Base-by-base conservation (phyloP, 1,139 yeast genomes). In the Saccharomycopsis hybrid region DNA sequence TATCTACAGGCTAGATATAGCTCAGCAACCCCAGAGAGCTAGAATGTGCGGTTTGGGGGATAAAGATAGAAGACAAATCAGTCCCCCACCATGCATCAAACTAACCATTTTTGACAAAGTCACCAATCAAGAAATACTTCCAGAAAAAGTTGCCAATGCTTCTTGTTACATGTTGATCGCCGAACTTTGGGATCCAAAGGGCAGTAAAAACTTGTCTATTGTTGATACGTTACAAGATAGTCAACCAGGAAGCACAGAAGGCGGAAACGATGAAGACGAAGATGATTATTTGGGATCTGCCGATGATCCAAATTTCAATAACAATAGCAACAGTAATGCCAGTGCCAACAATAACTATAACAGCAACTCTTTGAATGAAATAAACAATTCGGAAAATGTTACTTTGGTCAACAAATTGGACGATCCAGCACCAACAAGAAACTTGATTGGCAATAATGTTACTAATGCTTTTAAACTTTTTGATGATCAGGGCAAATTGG, bases 21-120 rank as follows among this genome's bases (percentile, higher is more conserved):
- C 60, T 30, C 75, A 71, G 51, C 71, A 71, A 49, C 75, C 75
- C 2, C 63, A 68, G 18, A 59, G 75, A 43, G 74, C 74, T 0
- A 65, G 75, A 33, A 71, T 71, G 75, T 71, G 75, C 55, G 75
- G 75, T 2, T 63, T 70, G 43, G 73, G 74, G 24, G 74, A 70
- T 52, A 70, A 70, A 47, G 75, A 71, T 53, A 63, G 74, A 41
- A 60, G 75, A 33, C 73, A 69, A 45, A 65, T 71, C 36, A 65
- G 72, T 2, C 75, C 75, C 5, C 73, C 74, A 5, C 75, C 74
- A 2, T 71, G 74, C 53, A 63, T 71, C 27, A 61, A 65, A 39
- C 57, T 70, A 24, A 54, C 58, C 3, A 58, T 71, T 28, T 57
- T 49, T 36, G 67, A 69, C 50, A 48, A 57, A 30, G 54, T 50